Evolutionary conservation across 805 yeast species (phyloP), one percentile per base, ranked within the genome.

Genomic region (Kodamaea neixiangensis): DNA sequence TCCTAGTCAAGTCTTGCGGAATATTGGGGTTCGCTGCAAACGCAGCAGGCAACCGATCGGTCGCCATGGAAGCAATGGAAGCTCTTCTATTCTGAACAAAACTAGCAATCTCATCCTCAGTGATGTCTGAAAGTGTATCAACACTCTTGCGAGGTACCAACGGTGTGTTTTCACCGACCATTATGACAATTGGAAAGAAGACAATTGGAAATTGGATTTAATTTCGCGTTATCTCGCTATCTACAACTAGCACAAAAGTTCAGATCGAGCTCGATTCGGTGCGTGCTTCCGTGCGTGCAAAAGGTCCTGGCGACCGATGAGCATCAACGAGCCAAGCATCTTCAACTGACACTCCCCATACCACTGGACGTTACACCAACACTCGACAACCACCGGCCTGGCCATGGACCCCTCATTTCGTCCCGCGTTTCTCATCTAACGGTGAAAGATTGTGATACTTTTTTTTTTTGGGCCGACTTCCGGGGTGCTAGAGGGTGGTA

Each of bases 11-110:
- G 20, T 51, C 54, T 48, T 59, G 51, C 45, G 50, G 51, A 18
- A 46, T 49, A 18, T 49, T 49, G 21, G 56, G 53, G 20, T 47
- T 47, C 13, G 49, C 49, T 19, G 49, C 49, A 47, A 47, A 47
- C 3, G 46, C 38, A 2, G 49, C 35, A 5, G 49, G 49, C n/a
- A 47, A 40, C 9, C 39, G 43, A 18, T 42, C 57, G 10, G 66
- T 54, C 3, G 72, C 72, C 21, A 56, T 65, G 1, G 70, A 66
- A 7, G 66, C 71, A 33, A 75, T 69, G 9, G 77, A 72, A 6
- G 64, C 65, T 56, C 78, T 60, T 42, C 78, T 53, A 47, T 65
- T 69, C 54, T 71, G 73, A 46, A 75, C 71, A 50, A 71, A 72
- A 11, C 70, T 60, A 20, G 72, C 61, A 47, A 74, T 61, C 11